Evolutionary conservation across 495 filamentous ascomycete species (phyloP), one percentile per base, ranked within the genome.

Genomic region (Neurospora sublineolata): DNA sequence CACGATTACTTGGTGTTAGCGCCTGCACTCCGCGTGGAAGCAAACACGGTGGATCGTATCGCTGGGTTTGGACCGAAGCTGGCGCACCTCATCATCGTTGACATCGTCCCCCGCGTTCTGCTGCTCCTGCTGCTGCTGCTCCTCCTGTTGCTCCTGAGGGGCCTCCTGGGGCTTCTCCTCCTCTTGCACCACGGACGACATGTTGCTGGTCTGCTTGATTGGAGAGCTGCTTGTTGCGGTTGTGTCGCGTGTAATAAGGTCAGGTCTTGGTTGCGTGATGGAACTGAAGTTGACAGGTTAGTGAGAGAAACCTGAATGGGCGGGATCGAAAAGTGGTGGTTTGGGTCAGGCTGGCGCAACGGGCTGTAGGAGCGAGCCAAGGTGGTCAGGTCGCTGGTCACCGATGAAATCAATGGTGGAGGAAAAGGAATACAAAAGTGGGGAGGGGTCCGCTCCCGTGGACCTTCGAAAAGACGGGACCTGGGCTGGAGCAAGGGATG

Each of bases 51-150:
- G 8, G 70, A n/a, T 60, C 52, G 52, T 60, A 60, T 60, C 52
- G 0, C 23, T 27, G 52, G 52, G 12, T 30, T 1, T 42, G 27
- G 38, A 3, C 0, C 52, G 60, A 30, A 73, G 42, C 20, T 40
- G 58, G 71, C 81, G 75, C 74, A 84, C 83, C 80, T 84, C 83
- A 60, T 84, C 83, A 60, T 85, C 83, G 69, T 82, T 84, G 37
- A 73, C 79, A 70, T 83, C 83, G 39, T 83, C 82, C 68, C 73
- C 79, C 27, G 82, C 77, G 60, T 75, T 69, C 36, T 80, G 79
- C 37, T 81, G 71, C 58, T 72, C 70, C 67, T 71, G 30, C 71
- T 79, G 16, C 30, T 70, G 40, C 38, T 70, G 30, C 30, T 20
- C 40, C 30, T 60, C 52, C 23, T 60, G 52, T 70, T 52, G 40